Evolutionary conservation across 108 stramenopile species (phyloP), one percentile per base, ranked within the genome.

Genomic region (Fragilaria radians): DNA sequence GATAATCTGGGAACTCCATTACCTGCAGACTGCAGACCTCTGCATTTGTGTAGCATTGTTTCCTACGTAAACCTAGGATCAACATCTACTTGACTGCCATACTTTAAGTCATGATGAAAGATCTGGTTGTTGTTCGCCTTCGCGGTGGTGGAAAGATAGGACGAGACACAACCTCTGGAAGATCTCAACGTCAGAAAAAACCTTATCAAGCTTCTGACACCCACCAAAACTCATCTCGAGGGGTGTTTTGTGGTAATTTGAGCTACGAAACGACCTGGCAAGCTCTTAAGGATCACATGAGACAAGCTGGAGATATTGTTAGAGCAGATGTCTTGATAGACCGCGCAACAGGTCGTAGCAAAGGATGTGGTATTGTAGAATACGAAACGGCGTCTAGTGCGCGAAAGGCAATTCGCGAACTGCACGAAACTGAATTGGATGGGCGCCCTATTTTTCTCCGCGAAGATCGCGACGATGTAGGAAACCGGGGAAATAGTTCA

Each of bases 251-350:
- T 4, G 95, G 95, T 29, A 95, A 95, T 55, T 74, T 98, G 25
- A 46, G 80, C 3, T 98, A 78, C 76, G 73, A 67, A 26, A 78
- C 79, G 18, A 64, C 76, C 27, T 97, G 95, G 94, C 90, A 95
- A 71, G 93, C 89, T 67, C 80, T 98, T 28, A 96, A 95, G 63
- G 95, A 96, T 75, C 83, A 93, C 65, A 96, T 97, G 94, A 79
- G 81, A 46, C 55, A 65, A 0, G 68, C 78, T 53, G 94, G 93
- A 5, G 86, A 91, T 42, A 95, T 95, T 0, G 62, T 67, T 28
- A 67, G 74, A 42, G 89, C 86, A 7, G 85, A 95, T 56, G 73
- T 98, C 26, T 71, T 96, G 78, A 62, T 66, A 34, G 74, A 63
- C 19, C 52, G 36, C 14, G 36, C 36, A 7, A 42, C 36, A 42